Evolutionary conservation across 2,329 filamentous ascomycete species (phyloP).

Genomic region (Colletotrichum australisinense): DNA sequence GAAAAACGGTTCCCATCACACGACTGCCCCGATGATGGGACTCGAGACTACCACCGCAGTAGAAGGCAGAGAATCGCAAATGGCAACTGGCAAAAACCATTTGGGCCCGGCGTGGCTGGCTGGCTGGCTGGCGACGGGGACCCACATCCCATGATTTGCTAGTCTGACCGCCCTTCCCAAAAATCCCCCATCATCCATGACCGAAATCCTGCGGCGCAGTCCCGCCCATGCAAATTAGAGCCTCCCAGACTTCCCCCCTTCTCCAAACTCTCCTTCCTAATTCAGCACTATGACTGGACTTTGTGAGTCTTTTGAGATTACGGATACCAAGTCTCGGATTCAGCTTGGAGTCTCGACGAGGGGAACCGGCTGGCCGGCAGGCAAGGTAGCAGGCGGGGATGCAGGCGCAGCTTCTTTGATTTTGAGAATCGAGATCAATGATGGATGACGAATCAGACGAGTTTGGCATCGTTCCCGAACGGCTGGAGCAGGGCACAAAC

Average conservation of each 20-base stretch:
- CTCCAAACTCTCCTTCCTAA: constrained; percentile 7
- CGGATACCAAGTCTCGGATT: not conserved
- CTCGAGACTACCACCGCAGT: no score
- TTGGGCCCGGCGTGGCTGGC: not conserved
- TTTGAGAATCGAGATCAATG: no score
- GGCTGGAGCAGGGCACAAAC: not conserved
- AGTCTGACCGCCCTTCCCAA: constrained; percentile 32
- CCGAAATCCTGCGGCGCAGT: constrained; percentile 2
- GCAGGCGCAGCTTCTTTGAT: no score
- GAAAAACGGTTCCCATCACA: not conserved
- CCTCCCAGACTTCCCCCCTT: not conserved
- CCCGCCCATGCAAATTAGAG: constrained; percentile 8
- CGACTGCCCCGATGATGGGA: not conserved
- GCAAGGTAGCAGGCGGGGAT: not conserved
- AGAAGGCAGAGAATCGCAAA: no score
- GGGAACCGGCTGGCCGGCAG: not conserved
- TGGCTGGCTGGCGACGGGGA: not conserved
- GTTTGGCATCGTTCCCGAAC: not conserved
- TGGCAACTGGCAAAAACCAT: not conserved
- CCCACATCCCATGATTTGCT: constrained; percentile 14
- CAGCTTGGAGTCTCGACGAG: not conserved
- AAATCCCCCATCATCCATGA: not conserved
- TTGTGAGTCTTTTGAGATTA: not conserved
- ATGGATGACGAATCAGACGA: not conserved
- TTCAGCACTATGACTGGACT: not conserved